Evolutionary conservation across 1,284 basidiomycete species (phyloP), one percentile per base, ranked within the genome.

Genomic region (Trichosporon coremiiforme): DNA sequence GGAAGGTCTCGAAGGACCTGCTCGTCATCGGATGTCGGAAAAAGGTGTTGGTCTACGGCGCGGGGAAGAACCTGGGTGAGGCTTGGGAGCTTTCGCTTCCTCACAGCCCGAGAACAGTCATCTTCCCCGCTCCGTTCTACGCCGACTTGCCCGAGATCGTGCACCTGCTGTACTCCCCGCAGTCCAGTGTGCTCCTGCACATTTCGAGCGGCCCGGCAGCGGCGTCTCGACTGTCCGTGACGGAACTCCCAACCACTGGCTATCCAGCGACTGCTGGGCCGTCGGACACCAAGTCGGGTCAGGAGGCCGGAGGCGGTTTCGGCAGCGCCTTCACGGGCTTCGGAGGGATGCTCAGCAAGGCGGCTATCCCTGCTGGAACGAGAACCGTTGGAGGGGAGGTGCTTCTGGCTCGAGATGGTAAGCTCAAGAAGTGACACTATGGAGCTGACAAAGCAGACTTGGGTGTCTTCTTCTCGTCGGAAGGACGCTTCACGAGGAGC

Each of bases 11-110:
- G 0, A 87, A 89, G 69, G 81, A 81, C 67, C 70, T 82, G 50
- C 85, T 99, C 9, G 87, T 94, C 4, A 87, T 98, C 7, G 95
- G 94, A 15, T 95, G 94, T 77, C 86, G 90, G 74, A 88, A 95
- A 72, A 93, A 91, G 80, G 87, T 94, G 0, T 88, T 96, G 1
- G 84, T 98, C 12, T 95, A 72, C 65, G 71, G 71, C n/a, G 77
- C 77, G 1, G 76, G 78, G 36, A 31, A 50, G 20, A 22, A n/a
- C 0, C 68, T 73, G 15, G 72, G 72, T 62, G 68, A 73, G 45
- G 60, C 70, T 2, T 73, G 72, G 72, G 94, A 97, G 87, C 85
- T 90, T 4, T 74, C 85, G 0, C 85, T 98, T 7, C 91, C 93
- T 2, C 95, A 98, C 79, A 94, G 93, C 5, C 91, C 95, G 15